Base-by-base conservation (phyloP, 768 basidiomycete genomes). In the Psilocybe azurescens region DNA sequence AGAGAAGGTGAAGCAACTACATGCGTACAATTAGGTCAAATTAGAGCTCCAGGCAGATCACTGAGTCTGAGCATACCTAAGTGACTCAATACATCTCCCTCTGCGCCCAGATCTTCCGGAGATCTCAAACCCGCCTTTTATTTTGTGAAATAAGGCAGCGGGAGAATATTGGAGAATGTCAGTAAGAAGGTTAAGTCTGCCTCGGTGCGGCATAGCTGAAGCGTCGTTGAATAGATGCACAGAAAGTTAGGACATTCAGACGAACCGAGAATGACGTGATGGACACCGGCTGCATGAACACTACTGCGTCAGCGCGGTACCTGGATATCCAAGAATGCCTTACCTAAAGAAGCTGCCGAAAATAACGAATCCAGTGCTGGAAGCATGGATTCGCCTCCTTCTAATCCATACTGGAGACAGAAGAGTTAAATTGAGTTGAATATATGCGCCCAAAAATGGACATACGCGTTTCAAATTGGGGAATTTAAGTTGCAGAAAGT, bases 331-430 rank as follows among this genome's bases (percentile, higher is more conserved):
- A 24, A 24, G 24, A 24, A 24, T 24, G 24, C 24, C 65, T 7
- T 54, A 88, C 89, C 84, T 67, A 78, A 74, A 2, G 91, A 83
- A 7, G 93, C 89, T 2, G 83, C 79, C 0, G 81, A 77, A 67
- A 97, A 93, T 16, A 97, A 73, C 0, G 86, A 79, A 62, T 95
- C 93, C 2, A 97, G 78, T 1, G 94, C 95, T 3, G 94, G 91
- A 28, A 97, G 75, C 95, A 97, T 96, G 2, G 93, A 94, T 77
- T 97, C 95, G 1, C 91, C 95, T 2, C 95, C 95, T 74, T 97
- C 95, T 39, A 96, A 81, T 0, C 93, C 94, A 73, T 94, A 94
- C 69, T 93, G 84, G 20, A 65, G 62, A 18, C 28, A 14, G 29
- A 39, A 58, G 60, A 60, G 9, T 14, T 58, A 20, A 18, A 30